phyloP scores from a whole-genome alignment of 768 basidiomycete genomes.

The Collybiopsis confluens region DNA sequence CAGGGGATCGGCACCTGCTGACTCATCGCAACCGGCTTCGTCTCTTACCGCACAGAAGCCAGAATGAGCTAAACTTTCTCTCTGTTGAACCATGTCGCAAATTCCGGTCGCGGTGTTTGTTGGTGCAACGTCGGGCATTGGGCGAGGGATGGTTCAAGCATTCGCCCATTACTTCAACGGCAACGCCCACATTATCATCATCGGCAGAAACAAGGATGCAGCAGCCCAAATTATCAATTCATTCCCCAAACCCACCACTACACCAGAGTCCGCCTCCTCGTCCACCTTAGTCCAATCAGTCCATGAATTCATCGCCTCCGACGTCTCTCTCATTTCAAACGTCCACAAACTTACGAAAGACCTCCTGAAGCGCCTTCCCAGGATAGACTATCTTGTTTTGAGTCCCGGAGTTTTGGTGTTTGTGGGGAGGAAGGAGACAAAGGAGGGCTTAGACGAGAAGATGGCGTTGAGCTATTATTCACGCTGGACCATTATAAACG shows the following conservation, averaged over 20 bases:
- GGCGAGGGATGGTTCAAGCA: conserved; percentile 29
- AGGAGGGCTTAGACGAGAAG: conserved; percentile 30
- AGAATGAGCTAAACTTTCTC: no score
- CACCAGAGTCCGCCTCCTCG: no score
- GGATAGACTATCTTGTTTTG: conserved; percentile 31
- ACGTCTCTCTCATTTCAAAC: conserved; percentile 31
- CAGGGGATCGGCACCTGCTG: no score
- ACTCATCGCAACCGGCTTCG: no score
- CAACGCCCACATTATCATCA: conserved; percentile 34
- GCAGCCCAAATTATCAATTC: conserved; percentile 28
- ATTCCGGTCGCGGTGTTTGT: conserved; percentile 19
- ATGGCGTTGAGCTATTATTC: conserved; percentile 29
- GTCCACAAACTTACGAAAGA: conserved; percentile 22
- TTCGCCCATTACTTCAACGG: conserved; percentile 34
- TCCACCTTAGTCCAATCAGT: background rate
- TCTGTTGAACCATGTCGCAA: background rate
- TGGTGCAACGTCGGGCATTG: conserved; percentile 25
- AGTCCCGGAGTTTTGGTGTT: conserved; percentile 22
- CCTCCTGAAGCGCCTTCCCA: conserved; percentile 22
- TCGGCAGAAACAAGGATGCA: conserved; percentile 31
- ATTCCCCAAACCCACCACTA: conserved; percentile 21
- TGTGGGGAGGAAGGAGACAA: conserved; percentile 24
- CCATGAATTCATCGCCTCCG: conserved; percentile 34
- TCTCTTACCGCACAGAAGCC: no score
- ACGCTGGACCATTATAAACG: conserved; percentile 29